Percentiles rank a stretch among this genome's conserved stretches.
Conservation (phyloP, 1,284 basidiomycete genomes). For the Omphalotus olearius region DNA sequence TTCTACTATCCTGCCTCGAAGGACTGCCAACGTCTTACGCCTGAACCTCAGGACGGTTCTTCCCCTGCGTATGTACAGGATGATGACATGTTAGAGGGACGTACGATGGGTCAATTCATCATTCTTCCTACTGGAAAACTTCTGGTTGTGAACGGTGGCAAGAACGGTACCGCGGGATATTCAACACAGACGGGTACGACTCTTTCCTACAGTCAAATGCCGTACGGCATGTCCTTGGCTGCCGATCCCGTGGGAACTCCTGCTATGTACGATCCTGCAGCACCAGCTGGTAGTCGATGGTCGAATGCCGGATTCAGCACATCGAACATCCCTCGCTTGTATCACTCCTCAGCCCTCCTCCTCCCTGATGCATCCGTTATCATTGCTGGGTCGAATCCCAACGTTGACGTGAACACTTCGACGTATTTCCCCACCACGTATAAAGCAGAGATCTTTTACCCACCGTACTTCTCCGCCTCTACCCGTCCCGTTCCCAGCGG, state of each 20-base stretch:
- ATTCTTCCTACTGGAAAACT: conserved; percentile 63
- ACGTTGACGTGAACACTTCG: conserved; percentile 74
- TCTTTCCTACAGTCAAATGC: conserved; percentile 33
- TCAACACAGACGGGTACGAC: conserved; percentile 36
- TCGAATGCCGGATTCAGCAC: conserved; percentile 59
- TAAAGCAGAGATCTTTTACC: conserved; percentile 84
- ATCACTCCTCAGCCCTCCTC: conserved; percentile 88
- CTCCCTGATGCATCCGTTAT: conserved; percentile 86
- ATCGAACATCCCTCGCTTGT: conserved; percentile 71
- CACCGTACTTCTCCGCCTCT: conserved; percentile 73
- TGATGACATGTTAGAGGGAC: conserved; percentile 71
- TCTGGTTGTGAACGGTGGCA: conserved; percentile 64
- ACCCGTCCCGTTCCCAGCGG: conserved; percentile 71
- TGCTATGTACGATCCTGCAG: conserved; percentile 74
- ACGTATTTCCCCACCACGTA: conserved; percentile 84
- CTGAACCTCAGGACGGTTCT: conserved; percentile 15
- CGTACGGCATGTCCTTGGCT: conserved; percentile 55
- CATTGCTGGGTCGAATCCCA: conserved; percentile 91
- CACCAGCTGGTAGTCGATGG: conserved; percentile 67
- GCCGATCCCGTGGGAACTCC: conserved; percentile 65
- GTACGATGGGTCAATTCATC: conserved; percentile 78
- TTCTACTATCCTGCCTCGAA: conserved; percentile 67
- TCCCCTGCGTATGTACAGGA: conserved; percentile 43
- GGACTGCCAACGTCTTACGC: conserved; percentile 35
- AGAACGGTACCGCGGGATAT: conserved; percentile 60